Evolutionary conservation across 1,139 yeast genomes (phyloP).

Genomic region (Candida sp.): DNA sequence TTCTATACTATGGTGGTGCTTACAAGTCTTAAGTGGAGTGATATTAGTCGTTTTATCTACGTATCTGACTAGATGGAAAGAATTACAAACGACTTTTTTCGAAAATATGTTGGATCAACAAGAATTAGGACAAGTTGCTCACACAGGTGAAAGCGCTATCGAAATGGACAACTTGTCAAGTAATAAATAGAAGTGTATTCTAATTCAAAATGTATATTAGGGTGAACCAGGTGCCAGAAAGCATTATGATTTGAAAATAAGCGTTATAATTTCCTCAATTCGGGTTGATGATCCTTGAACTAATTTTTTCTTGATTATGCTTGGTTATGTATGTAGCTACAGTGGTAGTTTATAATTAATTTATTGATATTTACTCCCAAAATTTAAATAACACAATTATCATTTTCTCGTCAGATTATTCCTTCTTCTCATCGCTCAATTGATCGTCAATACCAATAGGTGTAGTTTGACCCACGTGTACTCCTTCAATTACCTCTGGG

Average conservation of each 20-base stretch:
- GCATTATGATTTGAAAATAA: too few relatives aligned
- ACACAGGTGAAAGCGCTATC: conserved; percentile 8
- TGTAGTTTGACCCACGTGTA: conserved; percentile 19
- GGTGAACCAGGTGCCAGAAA: not conserved
- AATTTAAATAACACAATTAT: too few relatives aligned
- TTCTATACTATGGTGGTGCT: conserved; percentile 78
- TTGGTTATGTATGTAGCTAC: not conserved
- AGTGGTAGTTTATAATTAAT: too few relatives aligned
- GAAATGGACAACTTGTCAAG: conserved; percentile 4
- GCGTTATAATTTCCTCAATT: too few relatives aligned
- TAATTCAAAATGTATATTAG: not conserved
- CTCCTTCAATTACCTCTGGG: conserved; percentile 27
- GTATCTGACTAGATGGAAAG: conserved; percentile 86
- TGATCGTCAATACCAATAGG: conserved; percentile 23
- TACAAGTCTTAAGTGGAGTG: conserved; percentile 66
- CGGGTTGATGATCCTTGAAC: too few relatives aligned
- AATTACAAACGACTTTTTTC: conserved; percentile 82
- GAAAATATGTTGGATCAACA: conserved; percentile 67
- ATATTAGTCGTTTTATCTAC: conserved; percentile 78
- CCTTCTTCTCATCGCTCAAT: conserved; percentile 19
- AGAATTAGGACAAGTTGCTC: conserved; percentile 31
- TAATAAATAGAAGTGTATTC: not conserved
- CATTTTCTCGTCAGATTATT: conserved; percentile 1
- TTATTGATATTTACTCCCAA: not conserved
- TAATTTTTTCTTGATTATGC: too few relatives aligned